phyloP scores from a whole-genome alignment of 192 early-diverging fungal genomes.

The Linnemannia exigua region DNA sequence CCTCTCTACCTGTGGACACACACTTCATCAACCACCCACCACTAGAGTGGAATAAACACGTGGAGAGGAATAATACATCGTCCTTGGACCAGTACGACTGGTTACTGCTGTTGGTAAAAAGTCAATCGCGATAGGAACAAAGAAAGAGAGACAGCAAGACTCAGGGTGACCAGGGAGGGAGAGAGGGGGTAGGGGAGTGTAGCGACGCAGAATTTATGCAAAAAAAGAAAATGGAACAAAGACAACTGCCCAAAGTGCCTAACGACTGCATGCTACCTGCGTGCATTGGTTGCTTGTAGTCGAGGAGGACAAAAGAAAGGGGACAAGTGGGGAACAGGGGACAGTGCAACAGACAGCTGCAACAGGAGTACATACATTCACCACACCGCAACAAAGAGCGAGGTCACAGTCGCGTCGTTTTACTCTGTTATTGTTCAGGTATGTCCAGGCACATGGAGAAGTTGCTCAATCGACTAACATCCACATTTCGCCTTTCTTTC shows the following conservation, averaged over 20 bases:
- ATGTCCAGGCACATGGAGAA: neutral
- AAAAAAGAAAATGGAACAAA: neutral
- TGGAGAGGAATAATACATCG: neutral
- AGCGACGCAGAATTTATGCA: neutral
- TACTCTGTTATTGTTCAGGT: too few species aligned
- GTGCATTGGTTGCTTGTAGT: neutral
- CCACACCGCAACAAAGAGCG: neutral
- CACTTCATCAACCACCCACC: too few species aligned
- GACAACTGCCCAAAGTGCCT: neutral
- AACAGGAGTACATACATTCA: neutral
- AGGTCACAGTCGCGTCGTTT: neutral
- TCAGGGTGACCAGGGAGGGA: neutral
- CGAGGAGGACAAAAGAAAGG: neutral
- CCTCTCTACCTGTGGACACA: too few species aligned
- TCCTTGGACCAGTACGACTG: too few species aligned
- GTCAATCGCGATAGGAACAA: neutral
- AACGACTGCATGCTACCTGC: neutral
- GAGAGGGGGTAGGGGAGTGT: neutral
- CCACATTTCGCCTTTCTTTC: constrained; percentile 5
- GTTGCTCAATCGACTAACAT: neutral
- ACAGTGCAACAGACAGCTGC: neutral
- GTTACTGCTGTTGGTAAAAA: too few species aligned
- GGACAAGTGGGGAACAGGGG: neutral
- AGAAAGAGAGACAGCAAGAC: neutral
- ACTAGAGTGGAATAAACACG: neutral